Conservation (phyloP, 2,329 filamentous ascomycete genomes). For the Xylaria multiplex region DNA sequence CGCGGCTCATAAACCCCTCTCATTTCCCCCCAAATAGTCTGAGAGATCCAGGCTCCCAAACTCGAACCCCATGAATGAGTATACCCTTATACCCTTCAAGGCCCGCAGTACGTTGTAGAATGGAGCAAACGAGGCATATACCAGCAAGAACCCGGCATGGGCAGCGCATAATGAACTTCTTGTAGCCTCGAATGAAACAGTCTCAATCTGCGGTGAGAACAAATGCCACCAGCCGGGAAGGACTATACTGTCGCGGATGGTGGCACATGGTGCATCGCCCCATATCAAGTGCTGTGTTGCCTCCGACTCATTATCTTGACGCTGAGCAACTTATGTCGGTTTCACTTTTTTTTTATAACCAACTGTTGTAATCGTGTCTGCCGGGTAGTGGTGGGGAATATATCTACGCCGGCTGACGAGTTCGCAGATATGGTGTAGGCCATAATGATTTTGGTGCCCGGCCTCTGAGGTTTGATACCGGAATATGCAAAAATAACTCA, state of each 20-base stretch:
- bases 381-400: too few species aligned
- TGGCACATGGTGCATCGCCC: conserved; percentile 23
- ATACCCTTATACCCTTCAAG: not conserved
- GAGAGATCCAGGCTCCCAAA: too few species aligned
- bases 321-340: not conserved
- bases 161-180: not conserved
- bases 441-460: not conserved
- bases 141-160: not conserved
- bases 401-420: too few species aligned
- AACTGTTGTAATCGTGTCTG: too few species aligned
- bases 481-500: too few species aligned
- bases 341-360: not conserved
- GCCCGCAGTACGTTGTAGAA: not conserved
- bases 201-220: conserved; percentile 21
- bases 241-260: conserved; percentile 9
- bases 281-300: conserved; percentile 8
- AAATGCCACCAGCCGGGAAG: conserved; percentile 28
- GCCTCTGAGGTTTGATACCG: not conserved
- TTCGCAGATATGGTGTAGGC: not conserved
- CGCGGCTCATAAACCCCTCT: too few species aligned
- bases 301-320: not conserved
- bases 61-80: too few species aligned
- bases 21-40: too few species aligned
- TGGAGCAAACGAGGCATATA: not conserved
- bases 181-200: conserved; percentile 9